Evolutionary conservation across 148 eudicot species (phyloP).

Genomic region (Amaranthus hypochondriacus): DNA sequence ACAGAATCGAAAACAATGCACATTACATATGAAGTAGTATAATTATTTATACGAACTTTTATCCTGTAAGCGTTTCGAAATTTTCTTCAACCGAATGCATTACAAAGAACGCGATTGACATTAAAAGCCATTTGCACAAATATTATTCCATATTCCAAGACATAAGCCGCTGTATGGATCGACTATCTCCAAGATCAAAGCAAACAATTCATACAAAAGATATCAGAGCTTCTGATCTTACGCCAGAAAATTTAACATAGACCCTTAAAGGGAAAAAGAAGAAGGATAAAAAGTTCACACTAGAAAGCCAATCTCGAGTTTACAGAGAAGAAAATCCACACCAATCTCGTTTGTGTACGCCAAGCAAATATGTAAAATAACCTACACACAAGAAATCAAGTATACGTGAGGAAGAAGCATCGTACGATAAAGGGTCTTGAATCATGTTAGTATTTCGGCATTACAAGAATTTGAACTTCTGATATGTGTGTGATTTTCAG

Average conservation of each 20-base stretch:
- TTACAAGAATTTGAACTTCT: no score
- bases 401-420: background rate
- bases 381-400: constrained; percentile 20
- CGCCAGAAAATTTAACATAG: constrained; percentile 24
- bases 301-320: constrained; percentile 24
- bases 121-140: constrained; percentile 7
- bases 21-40: no score
- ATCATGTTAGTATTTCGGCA: no score
- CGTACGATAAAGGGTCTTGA: background rate
- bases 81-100: background rate
- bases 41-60: no score
- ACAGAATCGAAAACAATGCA: no score
- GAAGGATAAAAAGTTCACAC: constrained; percentile 22
- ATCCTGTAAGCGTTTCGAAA: no score
- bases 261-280: constrained; percentile 9
- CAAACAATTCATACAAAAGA: constrained; percentile 25
- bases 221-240: constrained; percentile 15
- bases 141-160: constrained; percentile 8
- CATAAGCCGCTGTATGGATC: constrained; percentile 9
- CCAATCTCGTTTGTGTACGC: constrained; percentile 27
- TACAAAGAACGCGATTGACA: background rate
- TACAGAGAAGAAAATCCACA: constrained; percentile 25
- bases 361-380: constrained; percentile 16
- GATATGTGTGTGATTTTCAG: no score
- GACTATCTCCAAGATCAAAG: constrained; percentile 19